Evolutionary conservation across 179 eudicot species (phyloP), one percentile per base, ranked within the genome.

Genomic region (Sideroxylon spinosum): DNA sequence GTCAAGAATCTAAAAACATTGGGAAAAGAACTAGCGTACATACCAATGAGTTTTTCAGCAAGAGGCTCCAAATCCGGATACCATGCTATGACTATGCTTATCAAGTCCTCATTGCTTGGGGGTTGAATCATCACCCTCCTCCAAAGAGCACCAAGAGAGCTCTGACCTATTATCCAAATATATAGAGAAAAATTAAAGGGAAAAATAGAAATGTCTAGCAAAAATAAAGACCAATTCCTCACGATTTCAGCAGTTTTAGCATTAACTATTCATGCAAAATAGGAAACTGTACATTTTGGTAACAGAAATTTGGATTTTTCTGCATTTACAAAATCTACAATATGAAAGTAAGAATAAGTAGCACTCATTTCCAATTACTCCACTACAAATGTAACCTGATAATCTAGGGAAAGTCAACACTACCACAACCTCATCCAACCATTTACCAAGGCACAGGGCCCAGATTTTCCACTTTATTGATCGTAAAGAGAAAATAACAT

Each of bases 91-190:
- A 96, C 86, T 62, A 96, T 81, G 68, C 81, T 78, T 64, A 83
- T 78, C 85, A 94, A 83, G 74, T 96, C 99, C 28, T 74, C 78
- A 25, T 81, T 78, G 65, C 87, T 87, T 61, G 92, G 88, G 53
- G 90, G 81, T 74, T 75, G 82, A 76, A 96, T 82, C 93, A 92
- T 85, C 61, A 94, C 90, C 80, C 91, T 91, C 89, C 98, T 86
- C 99, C 99, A 96, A 81, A 92, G 89, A 73, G 93, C 86, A 80
- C 92, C 85, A 53, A 95, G 81, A 37, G 90, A 82, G 78, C 82
- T 84, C 78, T 77, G 83, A 76, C 92, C 98, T 94, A 76, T 78
- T 78, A 68, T 48, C 23, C 64, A 72, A 46, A 59, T 26, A 20
- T 14, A 70, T 75, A 20, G 71, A 62, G 37, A 63, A 20, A 29